Conservation (phyloP, 2,329 filamentous ascomycete species). For the Aschersonia sp. region DNA sequence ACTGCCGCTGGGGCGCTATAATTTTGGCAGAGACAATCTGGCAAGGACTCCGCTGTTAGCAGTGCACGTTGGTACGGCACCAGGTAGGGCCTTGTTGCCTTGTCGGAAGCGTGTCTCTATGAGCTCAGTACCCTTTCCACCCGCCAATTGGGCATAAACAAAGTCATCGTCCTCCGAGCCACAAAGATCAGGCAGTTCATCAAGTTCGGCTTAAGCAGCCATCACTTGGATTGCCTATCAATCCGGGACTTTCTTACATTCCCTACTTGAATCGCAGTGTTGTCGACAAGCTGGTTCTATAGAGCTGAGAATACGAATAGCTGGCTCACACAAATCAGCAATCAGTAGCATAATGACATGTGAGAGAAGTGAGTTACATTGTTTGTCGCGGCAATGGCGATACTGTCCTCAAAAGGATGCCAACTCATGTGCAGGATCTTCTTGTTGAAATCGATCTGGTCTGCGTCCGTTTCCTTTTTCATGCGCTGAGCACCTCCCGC, state of each 20-base stretch:
- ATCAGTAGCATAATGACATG: background rate
- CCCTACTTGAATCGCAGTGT: background rate
- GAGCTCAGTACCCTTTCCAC: background rate
- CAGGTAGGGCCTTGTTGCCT: background rate
- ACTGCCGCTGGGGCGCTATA: background rate
- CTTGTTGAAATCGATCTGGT: slow-evolving; percentile 99
- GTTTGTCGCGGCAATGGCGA: slow-evolving; percentile 97
- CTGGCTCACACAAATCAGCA: slow-evolving; percentile 21
- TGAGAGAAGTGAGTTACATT: slow-evolving; percentile 52
- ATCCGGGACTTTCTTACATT: background rate
- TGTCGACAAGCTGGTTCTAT: slow-evolving; percentile 21
- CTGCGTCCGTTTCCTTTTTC: slow-evolving; percentile 97
- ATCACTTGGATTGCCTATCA: background rate
- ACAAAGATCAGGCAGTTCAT: background rate
- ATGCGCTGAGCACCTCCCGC: slow-evolving; percentile 70
- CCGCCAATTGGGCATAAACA: background rate
- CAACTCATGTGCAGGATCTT: slow-evolving; percentile 99
- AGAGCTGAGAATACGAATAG: slow-evolving; percentile 69
- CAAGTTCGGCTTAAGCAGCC: background rate
- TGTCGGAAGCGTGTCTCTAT: background rate
- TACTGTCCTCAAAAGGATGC: slow-evolving; percentile 99
- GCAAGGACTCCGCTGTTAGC: too few relatives aligned
- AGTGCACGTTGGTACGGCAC: too few relatives aligned
- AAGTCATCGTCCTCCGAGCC: too few relatives aligned
- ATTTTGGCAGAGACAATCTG: background rate